Percentiles rank a stretch among this genome's conserved stretches.
Conservation (phyloP, 306 rosid genomes). For the Benincasa hispida region DNA sequence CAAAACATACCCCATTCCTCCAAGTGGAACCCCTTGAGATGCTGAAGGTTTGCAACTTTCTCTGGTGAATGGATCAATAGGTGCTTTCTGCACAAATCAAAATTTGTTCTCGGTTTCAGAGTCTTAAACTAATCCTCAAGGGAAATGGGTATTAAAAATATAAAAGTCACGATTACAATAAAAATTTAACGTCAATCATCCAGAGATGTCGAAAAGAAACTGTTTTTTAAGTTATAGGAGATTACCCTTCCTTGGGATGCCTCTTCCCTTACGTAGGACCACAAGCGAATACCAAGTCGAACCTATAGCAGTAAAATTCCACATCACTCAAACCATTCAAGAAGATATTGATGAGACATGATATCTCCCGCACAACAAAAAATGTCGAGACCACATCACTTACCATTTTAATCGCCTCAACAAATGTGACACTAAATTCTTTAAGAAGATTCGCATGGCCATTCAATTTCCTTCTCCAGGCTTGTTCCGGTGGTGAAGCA, state of each 20-base stretch:
- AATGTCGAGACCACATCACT: constrained; percentile 14
- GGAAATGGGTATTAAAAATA: not conserved
- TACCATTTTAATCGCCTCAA: constrained; percentile 93
- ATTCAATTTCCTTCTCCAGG: constrained; percentile 93
- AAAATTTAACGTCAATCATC: not conserved
- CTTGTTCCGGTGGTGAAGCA: constrained; percentile 94
- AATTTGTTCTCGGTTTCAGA: not conserved
- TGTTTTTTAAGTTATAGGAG: not conserved
- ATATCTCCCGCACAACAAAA: not conserved
- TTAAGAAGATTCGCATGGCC: constrained; percentile 87
- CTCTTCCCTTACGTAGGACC: constrained; percentile 98
- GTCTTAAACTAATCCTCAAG: not conserved
- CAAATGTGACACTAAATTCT: constrained; percentile 85
- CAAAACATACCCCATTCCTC: constrained; percentile 91
- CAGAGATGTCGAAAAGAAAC: not conserved
- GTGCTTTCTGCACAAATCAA: constrained; percentile 71
- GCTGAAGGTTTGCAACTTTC: constrained; percentile 98
- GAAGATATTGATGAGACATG: constrained; percentile 2
- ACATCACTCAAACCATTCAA: not conserved
- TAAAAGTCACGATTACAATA: not conserved
- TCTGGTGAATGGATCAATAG: constrained; percentile 93
- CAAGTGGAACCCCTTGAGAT: constrained; percentile 96
- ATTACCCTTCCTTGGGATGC: constrained; percentile 99
- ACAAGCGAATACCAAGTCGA: constrained; percentile 77
- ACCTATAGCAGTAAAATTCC: constrained; percentile 31